Evolutionary conservation across 768 basidiomycete species (phyloP), one percentile per base, ranked within the genome.

Genomic region (Xerocomellus amylosporus): DNA sequence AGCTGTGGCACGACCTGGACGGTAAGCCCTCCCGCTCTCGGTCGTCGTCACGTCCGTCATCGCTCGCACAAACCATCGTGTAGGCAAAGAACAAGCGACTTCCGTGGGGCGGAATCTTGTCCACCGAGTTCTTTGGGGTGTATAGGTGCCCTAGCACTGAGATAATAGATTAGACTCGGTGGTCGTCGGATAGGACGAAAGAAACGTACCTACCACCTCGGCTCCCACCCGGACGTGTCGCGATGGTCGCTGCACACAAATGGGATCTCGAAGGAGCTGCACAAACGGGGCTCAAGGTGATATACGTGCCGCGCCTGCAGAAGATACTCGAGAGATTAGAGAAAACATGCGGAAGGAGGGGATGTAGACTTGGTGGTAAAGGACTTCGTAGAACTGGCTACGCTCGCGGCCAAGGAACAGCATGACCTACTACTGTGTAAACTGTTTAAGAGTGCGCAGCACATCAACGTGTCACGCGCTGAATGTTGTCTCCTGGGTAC

Each of bases 231-330:
- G 59, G 76, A 10, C 76, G 77, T 38, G 74, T 79, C 37, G 85
- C 80, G 2, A 81, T 88, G 79, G 86, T 88, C 9, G 85, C 86
- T 0, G 76, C 85, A 8, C 87, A 88, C 68, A 72, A 74, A 4
- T 74, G 69, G 53, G 87, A 88, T 60, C 71, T 86, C 13, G 74
- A 75, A 1, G 82, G 75, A 0, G 85, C 86, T 0, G 77, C 75
- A 1, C 63, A 60, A 0, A 68, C 74, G 4, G 86, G 86, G 1
- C 71, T 86, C 72, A 77, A 74, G 56, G 83, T 85, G 0, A 69
- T 88, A 2, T 88, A 86, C 52, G 73, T 88, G 0, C 78, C 74
- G 0, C 76, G 85, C 2, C 73, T 0, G 71, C 72, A 0, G 83
- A 86, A 55, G 81, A 83, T 45, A 54, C 52, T 2, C 33, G 6